phyloP scores from a whole-genome alignment of 768 basidiomycete genomes.

The Saitozyma sp. region DNA sequence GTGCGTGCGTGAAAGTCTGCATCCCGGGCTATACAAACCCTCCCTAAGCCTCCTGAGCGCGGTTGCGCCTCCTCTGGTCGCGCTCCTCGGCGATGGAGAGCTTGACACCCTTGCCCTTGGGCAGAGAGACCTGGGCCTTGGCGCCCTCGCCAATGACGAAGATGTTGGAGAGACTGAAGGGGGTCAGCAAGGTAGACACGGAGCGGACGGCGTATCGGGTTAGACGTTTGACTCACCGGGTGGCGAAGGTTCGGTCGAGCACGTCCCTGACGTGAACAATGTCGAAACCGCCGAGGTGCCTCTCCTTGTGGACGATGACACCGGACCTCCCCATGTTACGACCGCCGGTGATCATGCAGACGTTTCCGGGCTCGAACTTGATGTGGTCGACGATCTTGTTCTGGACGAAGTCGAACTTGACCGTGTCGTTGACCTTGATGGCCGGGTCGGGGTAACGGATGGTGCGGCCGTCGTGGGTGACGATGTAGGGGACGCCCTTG shows the following conservation, averaged over 20 bases:
- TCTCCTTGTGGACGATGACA: slow-evolving; percentile 93
- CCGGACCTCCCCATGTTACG: slow-evolving; percentile 99
- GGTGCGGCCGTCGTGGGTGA: slow-evolving; percentile 98
- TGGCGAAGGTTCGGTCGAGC: slow-evolving; percentile 92
- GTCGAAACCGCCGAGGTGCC: slow-evolving; percentile 97
- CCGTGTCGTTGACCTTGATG: slow-evolving; percentile 94
- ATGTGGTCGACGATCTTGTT: slow-evolving; percentile 86
- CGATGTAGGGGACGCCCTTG: slow-evolving; percentile 92
- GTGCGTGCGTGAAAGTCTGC: slow-evolving; percentile 4
- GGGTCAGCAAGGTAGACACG: neutral
- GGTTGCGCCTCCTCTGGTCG: slow-evolving; percentile 69
- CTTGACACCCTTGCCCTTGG: slow-evolving; percentile 96
- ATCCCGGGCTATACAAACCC: slow-evolving; percentile 7
- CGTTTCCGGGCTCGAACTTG: slow-evolving; percentile 96
- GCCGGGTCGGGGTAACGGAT: slow-evolving; percentile 98
- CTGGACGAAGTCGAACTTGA: slow-evolving; percentile 94
- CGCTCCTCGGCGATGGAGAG: slow-evolving; percentile 87
- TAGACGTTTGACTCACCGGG: slow-evolving; percentile 64
- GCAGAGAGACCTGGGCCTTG: slow-evolving; percentile 96
- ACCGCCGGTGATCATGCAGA: slow-evolving; percentile 96
- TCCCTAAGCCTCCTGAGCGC: slow-evolving; percentile 48
- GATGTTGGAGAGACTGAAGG: slow-evolving; percentile 82
- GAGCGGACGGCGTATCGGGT: neutral
- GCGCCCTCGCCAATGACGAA: slow-evolving; percentile 94
- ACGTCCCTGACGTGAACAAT: slow-evolving; percentile 97